Percentiles rank a stretch among this genome's conserved stretches.
These are phyloP conservation scores for Colletotrichum cereale DNA, from an alignment of 2,329 filamentous ascomycete genomes.

Conservation along the genomic window DNA sequence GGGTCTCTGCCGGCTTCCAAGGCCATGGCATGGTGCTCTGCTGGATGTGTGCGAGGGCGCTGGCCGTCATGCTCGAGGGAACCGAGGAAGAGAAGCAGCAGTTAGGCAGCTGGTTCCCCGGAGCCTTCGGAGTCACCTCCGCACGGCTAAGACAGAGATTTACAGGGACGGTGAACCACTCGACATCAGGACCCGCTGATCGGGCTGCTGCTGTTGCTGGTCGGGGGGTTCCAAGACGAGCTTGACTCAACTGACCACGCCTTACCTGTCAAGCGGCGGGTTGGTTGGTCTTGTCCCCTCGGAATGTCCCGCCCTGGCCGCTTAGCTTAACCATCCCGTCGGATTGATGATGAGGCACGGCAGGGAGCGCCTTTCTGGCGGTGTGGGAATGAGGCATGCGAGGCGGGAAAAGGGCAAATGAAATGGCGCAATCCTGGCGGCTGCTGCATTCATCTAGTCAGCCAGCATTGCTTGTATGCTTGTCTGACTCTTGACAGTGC, in stretches of 20 bases:
- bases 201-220: background rate
- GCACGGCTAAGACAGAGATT: constrained; percentile 53
- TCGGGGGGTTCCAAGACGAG: background rate
- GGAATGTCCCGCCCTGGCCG: constrained; percentile 21
- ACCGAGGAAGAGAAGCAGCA: constrained; percentile 21
- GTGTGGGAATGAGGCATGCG: constrained; percentile 17
- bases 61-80: constrained; percentile 66
- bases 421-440: background rate
- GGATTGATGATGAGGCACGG: constrained; percentile 7
- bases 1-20: constrained; percentile 71
- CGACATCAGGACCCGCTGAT: constrained; percentile 5
- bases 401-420: constrained; percentile 3
- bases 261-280: background rate
- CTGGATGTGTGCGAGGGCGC: constrained; percentile 68
- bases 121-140: constrained; percentile 60
- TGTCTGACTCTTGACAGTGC: background rate
- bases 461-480: background rate
- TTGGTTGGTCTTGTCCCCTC: background rate
- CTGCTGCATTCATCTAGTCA: background rate
- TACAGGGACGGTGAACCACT: constrained; percentile 17
- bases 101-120: constrained; percentile 64
- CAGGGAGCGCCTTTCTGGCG: constrained; percentile 13
- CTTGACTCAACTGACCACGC: background rate
- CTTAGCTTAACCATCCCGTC: constrained; percentile 38
- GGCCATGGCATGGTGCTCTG: constrained; percentile 77